Conservation (phyloP, 176 grass and related monocot genomes). For the Guadua angustifolia region DNA sequence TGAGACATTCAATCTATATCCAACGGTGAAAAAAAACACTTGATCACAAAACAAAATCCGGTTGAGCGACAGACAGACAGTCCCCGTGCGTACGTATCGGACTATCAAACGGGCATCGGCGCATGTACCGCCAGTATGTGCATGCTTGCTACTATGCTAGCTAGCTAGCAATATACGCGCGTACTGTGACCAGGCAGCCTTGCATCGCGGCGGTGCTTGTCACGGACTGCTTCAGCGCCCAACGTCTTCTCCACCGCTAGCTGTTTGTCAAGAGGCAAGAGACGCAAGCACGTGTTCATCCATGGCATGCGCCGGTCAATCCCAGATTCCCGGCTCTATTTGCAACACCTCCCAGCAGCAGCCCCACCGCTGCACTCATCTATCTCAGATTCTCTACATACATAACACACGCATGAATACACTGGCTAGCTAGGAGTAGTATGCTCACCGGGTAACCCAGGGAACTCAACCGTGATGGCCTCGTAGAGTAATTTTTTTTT, state of each 20-base stretch:
- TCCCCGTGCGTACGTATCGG: too few species aligned
- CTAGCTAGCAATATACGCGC: neutral
- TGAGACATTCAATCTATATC: too few species aligned
- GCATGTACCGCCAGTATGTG: too few species aligned
- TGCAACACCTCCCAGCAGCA: neutral
- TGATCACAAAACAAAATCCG: too few species aligned
- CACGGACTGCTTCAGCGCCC: neutral
- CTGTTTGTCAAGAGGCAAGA: neutral
- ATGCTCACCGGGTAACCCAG: neutral
- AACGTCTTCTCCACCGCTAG: neutral
- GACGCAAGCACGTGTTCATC: too few species aligned
- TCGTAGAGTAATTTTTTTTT: too few species aligned
- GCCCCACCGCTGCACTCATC: neutral
- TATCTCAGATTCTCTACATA: neutral
- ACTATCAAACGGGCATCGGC: too few species aligned
- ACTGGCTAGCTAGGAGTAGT: neutral
- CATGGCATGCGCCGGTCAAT: constrained; percentile 50
- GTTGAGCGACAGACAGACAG: too few species aligned
- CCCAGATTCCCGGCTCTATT: constrained; percentile 34
- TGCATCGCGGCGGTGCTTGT: neutral
- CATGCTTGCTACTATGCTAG: neutral
- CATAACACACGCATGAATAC: neutral
- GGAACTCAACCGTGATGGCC: too few species aligned
- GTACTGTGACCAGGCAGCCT: neutral
- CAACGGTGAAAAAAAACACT: too few species aligned